These are phyloP conservation scores for Agarophyton chilense DNA, from an alignment of 23 red algal genomes.

Conservation along the genomic window DNA sequence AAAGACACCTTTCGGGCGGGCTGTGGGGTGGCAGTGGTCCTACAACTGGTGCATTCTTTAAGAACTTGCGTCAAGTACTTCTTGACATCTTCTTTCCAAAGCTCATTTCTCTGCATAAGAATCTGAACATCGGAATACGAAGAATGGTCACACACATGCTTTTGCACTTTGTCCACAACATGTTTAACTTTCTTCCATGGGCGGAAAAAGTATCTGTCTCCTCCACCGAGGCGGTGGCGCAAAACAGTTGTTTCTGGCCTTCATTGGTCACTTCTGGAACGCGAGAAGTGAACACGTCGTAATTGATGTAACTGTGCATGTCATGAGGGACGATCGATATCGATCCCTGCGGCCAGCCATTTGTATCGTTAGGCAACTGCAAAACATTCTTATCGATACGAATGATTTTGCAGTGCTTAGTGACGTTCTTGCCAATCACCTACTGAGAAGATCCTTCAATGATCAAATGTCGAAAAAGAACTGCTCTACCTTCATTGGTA, in stretches of 20 bases:
- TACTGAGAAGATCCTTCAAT: slow-evolving; percentile 24
- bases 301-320: slow-evolving; percentile 27
- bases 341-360: not conserved
- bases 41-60: not conserved
- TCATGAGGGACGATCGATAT: slow-evolving; percentile 9
- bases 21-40: not conserved
- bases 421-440: slow-evolving; percentile 20
- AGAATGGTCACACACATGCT: not conserved
- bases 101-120: not conserved
- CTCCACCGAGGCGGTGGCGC: not conserved
- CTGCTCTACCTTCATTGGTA: not conserved
- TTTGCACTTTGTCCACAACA: slow-evolving; percentile 20
- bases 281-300: not conserved
- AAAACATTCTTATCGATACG: not conserved
- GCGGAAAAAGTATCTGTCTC: not conserved
- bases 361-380: not conserved
- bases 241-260: not conserved
- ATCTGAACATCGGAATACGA: not conserved
- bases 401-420: slow-evolving; percentile 13
- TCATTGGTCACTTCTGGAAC: no score
- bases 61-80: not conserved
- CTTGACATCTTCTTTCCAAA: not conserved
- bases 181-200: not conserved
- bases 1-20: not conserved
- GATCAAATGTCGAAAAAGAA: not conserved